Evolutionary conservation across 176 grass and related monocot genomes (phyloP), one percentile per base, ranked within the genome.

Genomic region (Carex pumila): DNA sequence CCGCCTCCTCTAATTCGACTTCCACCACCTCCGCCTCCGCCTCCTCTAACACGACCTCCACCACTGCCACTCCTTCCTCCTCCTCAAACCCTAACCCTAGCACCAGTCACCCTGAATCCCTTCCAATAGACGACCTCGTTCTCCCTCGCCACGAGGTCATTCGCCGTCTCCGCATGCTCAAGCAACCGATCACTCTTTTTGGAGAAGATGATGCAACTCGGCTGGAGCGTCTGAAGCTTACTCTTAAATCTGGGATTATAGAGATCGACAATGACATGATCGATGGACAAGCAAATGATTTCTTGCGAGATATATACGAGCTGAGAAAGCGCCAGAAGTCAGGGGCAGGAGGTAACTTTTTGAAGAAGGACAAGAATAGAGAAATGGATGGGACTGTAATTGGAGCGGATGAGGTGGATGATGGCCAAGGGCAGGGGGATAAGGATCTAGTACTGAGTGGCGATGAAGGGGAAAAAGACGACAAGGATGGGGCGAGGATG

Each of bases 261-360:
- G 95, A 94, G 7, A 88, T 92, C 34, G 95, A 94, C 71, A 85
- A 87, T 54, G 89, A 98, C 78, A 98, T 98, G 88, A 91, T 82
- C 0, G 95, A 98, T 52, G 95, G 92, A 6, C 95, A 98, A 88
- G 90, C 92, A 25, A 98, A 98, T 19, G 95, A 98, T 58, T 94
- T 98, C 84, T 90, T 94, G 79, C 86, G 92, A 5, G 95, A 98
- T 82, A 98, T 98, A 82, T 81, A 86, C 25, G 92, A 94, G 90
- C 90, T 94, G 58, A 86, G 90, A 70, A 90, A 91, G 86, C 86
- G 92, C 60, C 92, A 98, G 71, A 94, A 89, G 75, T 36, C 87
- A 0, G 92, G 92, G 4, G 72, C 89, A 56, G 66, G 89, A 47
- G 88, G 85, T 29, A 22, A 14, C 3, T 77, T 31, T 77, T 6